Base-by-base conservation (phyloP, 495 filamentous ascomycete species). In the Clavariopsis aquatica region DNA sequence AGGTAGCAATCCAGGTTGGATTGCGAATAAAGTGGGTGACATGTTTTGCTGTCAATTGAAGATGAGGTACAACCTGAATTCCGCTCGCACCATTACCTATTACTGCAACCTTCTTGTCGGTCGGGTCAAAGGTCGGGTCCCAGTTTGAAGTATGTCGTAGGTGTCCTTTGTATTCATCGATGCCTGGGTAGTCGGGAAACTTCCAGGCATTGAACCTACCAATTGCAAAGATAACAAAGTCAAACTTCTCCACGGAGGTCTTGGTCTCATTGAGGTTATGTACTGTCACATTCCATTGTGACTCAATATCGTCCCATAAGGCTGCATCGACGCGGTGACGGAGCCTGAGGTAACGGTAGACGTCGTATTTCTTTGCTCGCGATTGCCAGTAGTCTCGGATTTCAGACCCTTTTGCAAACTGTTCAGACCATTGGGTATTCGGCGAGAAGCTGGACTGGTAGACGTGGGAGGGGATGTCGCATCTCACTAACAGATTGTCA, bases 391-490 rank as follows among this genome's bases (percentile, higher is more conserved):
- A 91, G 19, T 81, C 79, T 29, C 80, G 76, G 43, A 91, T 90
- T 69, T 91, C 87, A 13, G 71, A 71, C 19, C 85, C 85, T 31
- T 83, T 79, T 1, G 88, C 84, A 61, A 86, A 90, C 57, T 86
- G 80, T 64, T 86, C 80, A 0, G 79, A 80, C 87, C 88, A 91
- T 69, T 87, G 78, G 0, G 80, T 79, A 60, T 89, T 89, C 1
- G 86, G 85, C 13, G 79, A 78, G 67, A 89, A 90, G 20, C 80
- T 82, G 2, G 82, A 83, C 69, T 89, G 86, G 70, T 91, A 91
- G 15, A 83, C 83, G 76, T 91, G 87, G 1, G 88, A 79, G 7
- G 86, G 86, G n/a, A 89, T 84, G 73, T 90, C 88, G 62, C 83
- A 86, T 45, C 80, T 73, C 7, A 84, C 80, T 43, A 43, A 43